Evolutionary conservation across 2,329 filamentous ascomycete species (phyloP).

Genomic region (Colletotrichum limetticola): DNA sequence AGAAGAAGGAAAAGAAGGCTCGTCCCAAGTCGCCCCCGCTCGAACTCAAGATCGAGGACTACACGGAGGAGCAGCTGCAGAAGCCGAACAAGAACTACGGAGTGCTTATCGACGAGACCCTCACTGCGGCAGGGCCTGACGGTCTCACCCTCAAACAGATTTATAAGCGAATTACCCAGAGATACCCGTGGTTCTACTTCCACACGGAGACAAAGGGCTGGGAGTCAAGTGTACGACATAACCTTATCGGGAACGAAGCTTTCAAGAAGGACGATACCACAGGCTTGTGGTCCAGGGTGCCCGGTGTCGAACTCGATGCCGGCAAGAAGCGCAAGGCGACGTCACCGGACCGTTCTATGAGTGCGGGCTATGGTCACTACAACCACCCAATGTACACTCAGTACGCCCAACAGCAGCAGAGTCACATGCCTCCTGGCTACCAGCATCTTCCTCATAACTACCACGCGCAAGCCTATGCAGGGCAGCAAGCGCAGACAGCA

Average conservation of each 20-base stretch:
- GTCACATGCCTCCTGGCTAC: conserved; percentile 48
- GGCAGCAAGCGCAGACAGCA: conserved; percentile 31
- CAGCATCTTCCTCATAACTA: conserved; percentile 48
- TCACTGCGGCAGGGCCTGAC: conserved; percentile 63
- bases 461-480: conserved; percentile 45
- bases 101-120: conserved; percentile 69
- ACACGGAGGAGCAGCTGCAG: conserved; percentile 66
- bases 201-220: conserved; percentile 71
- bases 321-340: conserved; percentile 69
- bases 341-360: conserved; percentile 60
- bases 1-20: conserved; percentile 70
- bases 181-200: conserved; percentile 70
- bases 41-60: conserved; percentile 64
- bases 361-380: conserved; percentile 46
- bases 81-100: conserved; percentile 73
- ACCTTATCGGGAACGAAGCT: conserved; percentile 70
- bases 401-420: conserved; percentile 40
- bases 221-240: conserved; percentile 74
- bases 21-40: conserved; percentile 70
- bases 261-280: conserved; percentile 69
- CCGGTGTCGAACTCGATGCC: conserved; percentile 67
- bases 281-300: conserved; percentile 67
- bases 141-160: conserved; percentile 68
- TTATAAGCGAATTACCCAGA: conserved; percentile 69
- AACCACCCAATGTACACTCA: conserved; percentile 42